Evolutionary conservation across 148 eudicot genomes (phyloP), one percentile per base, ranked within the genome.

Genomic region (Spergularia marina): DNA sequence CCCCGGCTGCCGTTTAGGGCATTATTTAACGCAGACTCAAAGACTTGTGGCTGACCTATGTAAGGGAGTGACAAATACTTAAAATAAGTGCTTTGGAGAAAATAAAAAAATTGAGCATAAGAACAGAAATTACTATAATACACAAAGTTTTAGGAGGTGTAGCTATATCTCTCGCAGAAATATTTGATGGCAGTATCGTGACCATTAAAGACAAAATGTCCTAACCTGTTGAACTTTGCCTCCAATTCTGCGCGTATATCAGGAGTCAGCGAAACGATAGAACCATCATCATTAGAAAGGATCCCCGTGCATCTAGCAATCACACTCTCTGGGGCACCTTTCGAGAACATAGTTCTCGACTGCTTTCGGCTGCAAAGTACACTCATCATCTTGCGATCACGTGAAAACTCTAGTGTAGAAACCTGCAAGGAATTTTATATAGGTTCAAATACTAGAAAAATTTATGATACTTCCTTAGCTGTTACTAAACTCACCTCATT

Each of bases 361-460:
- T 96, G 95, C 82, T 96, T 92, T 72, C 90, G 90, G 85, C 83
- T 89, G 79, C 99, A 92, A 60, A 96, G 97, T 30, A 92, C 98
- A 81, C 98, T 96, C 99, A 96, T 96, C 96, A 96, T 92, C 81
- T 96, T 96, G 76, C 99, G 97, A 85, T 96, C 99, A 76, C 98
- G 98, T 73, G 99, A 91, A 83, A 96, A 96, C 56, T 96, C 98
- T 85, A 96, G 85, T 60, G 85, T 74, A 70, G 97, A 91, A 65
- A 89, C 85, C 99, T 96, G 86, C 72, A 79, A 78, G 77, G 60
- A 55, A 81, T 82, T 56, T 10, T 17, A 36, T 53, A 16, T 36
- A 65, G 25, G 64, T 65, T 62, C 16, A 62, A 39, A 64, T 44
- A 57, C 4, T 41, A 68, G n/a, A 16, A 68, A 51, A 10, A 56